Conservation (phyloP, 2,329 filamentous ascomycete genomes). For the Colletotrichum destructivum region DNA sequence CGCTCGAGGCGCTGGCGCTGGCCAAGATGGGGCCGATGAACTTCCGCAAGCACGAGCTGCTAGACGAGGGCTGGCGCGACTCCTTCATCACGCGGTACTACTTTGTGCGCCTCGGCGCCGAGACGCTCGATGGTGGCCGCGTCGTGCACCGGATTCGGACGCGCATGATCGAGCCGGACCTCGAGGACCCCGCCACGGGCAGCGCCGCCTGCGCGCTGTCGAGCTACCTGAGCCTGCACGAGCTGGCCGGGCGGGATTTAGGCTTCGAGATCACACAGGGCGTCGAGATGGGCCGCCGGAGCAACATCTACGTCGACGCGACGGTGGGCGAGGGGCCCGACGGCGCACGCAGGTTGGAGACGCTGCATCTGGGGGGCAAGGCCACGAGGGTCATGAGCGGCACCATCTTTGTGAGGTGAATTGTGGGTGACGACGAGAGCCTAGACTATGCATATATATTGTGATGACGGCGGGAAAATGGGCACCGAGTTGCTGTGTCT, state of each 20-base stretch:
- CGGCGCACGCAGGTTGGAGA: constrained; percentile 19
- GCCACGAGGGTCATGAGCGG: constrained; percentile 39
- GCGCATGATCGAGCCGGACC: constrained; percentile 69
- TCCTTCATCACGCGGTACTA: constrained; percentile 72
- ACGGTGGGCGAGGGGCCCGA: neutral
- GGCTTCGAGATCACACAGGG: constrained; percentile 42
- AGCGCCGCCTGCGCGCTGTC: constrained; percentile 73
- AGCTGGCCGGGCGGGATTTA: constrained; percentile 47
- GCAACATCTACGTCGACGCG: constrained; percentile 34
- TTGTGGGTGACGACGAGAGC: neutral
- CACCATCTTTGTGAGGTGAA: constrained; percentile 16
- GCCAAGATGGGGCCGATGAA: constrained; percentile 53
- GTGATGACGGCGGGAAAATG: too few relatives aligned
- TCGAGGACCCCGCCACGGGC: constrained; percentile 75
- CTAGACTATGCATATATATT: too few relatives aligned
- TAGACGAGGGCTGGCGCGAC: constrained; percentile 70
- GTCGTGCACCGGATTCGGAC: constrained; percentile 61
- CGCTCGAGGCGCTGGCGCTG: constrained; percentile 69
- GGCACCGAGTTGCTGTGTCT: too few relatives aligned
- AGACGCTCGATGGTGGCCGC: constrained; percentile 15
- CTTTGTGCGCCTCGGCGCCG: constrained; percentile 60
- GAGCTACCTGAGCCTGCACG: constrained; percentile 66
- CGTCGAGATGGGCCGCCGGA: constrained; percentile 41
- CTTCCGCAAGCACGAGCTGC: constrained; percentile 52
- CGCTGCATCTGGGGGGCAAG: constrained; percentile 35